Evolutionary conservation across 441 rosid genomes (phyloP), one percentile per base, ranked within the genome.

Genomic region (Biscutella laevigata): DNA sequence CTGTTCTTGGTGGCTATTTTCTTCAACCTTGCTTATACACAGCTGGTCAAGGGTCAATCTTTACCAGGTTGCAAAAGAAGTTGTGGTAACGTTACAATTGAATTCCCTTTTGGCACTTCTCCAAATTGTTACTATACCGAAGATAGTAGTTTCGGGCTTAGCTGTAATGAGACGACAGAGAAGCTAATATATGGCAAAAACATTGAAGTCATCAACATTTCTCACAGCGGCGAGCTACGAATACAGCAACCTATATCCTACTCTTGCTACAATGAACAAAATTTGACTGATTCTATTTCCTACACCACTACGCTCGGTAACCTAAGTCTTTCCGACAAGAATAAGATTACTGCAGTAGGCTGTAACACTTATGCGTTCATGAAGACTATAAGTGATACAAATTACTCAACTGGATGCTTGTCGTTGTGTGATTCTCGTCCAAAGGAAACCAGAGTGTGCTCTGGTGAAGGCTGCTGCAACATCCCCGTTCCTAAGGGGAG

Each of bases 401-500:
- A 27, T 4, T 34, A 45, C 37, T 17, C 45, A 16, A 35, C 28
- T 11, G 45, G 58, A 39, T 41, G 59, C 27, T 0, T 61, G 7
- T 42, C 66, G 4, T 0, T 9, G 21, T 51, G 57, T 5, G 4
- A 14, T 1, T 22, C 13, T 1, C 2, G 1, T 2, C 27, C n/a
- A 8, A 0, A 7, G 1, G 7, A 3, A 40, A 2, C 45, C 5
- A 63, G 59, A 6, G 6, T 38, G 0, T 78, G 80, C 49, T 7
- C 15, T 0, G 80, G 86, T 4, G 27, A 47, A 1, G 88, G 82
- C 1, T 81, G 79, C 36, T 73, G 77, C 32, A 43, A 54, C 29
- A 7, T 26, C 1, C 5, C 61, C 19, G 47, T 78, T 4, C 78
- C 79, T 6, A 3, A 38, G 61, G 2, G 41, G 9, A 19, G 36